These are phyloP conservation scores for Ananas comosus DNA, from an alignment of 176 grass and related monocot genomes.

Conservation along the genomic window DNA sequence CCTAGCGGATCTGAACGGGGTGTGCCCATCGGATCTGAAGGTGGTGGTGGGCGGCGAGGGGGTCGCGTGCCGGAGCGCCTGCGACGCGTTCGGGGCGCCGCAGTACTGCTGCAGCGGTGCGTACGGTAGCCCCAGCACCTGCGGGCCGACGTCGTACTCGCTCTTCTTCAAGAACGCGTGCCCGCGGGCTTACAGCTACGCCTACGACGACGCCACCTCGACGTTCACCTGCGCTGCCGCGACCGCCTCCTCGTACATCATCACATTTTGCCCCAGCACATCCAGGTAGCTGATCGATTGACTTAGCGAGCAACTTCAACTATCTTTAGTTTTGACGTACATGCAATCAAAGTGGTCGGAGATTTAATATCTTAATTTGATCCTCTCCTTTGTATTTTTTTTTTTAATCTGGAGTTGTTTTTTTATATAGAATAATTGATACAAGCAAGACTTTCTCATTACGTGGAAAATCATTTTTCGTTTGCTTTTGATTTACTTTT, in stretches of 20 bases:
- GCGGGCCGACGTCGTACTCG: conserved; percentile 43
- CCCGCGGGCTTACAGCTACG: conserved; percentile 46
- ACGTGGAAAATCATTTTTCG: too few relatives aligned
- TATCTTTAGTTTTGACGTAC: too few relatives aligned
- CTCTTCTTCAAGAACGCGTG: conserved; percentile 58
- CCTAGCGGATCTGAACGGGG: conserved; percentile 38
- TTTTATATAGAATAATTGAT: too few relatives aligned
- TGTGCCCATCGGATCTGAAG: conserved; percentile 43
- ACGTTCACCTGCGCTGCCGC: conserved; percentile 60
- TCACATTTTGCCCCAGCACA: conserved; percentile 63
- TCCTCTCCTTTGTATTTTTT: too few relatives aligned
- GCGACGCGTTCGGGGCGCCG: conserved; percentile 42
- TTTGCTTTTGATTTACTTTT: too few relatives aligned
- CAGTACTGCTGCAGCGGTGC: conserved; percentile 68
- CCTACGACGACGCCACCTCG: conserved; percentile 48
- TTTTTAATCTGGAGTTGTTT: too few relatives aligned
- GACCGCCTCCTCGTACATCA: conserved; percentile 25
- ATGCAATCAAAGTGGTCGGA: too few relatives aligned
- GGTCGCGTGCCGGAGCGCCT: conserved; percentile 76
- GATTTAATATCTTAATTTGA: too few relatives aligned
- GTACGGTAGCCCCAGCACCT: conserved; percentile 31
- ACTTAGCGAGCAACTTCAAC: neutral
- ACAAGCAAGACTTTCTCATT: too few relatives aligned
- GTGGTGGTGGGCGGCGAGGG: conserved; percentile 17
- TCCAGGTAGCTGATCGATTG: conserved; percentile 34